Evolutionary conservation across 352 stramenopile species (phyloP), one percentile per base, ranked within the genome.

Genomic region (Phytophthora sp.): DNA sequence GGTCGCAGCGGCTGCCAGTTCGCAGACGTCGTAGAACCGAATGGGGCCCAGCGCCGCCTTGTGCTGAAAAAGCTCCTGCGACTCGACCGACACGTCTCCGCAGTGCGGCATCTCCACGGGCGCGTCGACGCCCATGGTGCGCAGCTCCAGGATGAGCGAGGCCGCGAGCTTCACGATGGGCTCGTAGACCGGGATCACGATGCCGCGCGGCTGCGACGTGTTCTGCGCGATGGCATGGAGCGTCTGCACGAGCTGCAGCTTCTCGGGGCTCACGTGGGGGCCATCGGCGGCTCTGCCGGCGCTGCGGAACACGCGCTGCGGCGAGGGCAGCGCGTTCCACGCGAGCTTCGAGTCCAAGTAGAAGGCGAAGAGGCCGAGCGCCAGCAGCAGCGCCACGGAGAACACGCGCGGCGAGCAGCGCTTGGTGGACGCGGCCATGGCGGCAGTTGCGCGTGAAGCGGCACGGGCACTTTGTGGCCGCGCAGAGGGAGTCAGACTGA

Each of bases 21-120:
- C 53, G 44, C 64, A 77, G 2, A 71, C 68, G 11, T 77, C 68
- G 26, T 73, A 77, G 28, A 74, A 65, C 9, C 55, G 34, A 20
- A 77, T 55, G 5, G 37, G 18, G 2, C 59, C 58, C 5, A 69
- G 24, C 1, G 24, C 48, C 3, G n/a, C 3, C 12, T 74, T 66
- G 17, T 62, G 18, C 55, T 51, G 8, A 1, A 78, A 20, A 8
- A 43, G 7, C 0, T 61, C 12, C 10, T 62, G 46, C 2, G 52
- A 42, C 32, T 37, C 44, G 1, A 35, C 4, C 7, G 11, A 37
- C 11, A 81, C 37, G 34, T 81, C 72, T 32, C 72, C 72, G 49
- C 72, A 81, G 42, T 78, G 57, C n/a, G 72, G 69, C 31, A 77
- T 44, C 38, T 84, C 77, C 1, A 80, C 39, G 2, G 69, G 59